Conservation (phyloP, 441 rosid genomes). For the Syzygium syzygioides region DNA sequence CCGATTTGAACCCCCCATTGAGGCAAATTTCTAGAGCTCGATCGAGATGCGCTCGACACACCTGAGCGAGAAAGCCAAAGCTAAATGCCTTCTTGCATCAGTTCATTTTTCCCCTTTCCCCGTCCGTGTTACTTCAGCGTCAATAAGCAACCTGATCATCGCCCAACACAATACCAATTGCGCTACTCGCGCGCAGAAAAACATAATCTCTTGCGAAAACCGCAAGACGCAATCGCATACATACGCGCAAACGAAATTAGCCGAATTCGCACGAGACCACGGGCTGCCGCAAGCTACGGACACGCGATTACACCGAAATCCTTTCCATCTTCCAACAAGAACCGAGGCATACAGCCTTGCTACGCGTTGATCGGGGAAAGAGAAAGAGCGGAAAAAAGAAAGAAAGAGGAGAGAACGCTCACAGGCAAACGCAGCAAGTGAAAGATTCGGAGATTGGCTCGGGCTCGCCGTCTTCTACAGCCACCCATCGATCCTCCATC, state of each 20-base stretch:
- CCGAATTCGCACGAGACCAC: not conserved
- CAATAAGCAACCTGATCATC: not conserved
- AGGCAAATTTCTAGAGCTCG: not conserved
- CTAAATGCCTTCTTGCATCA: not conserved
- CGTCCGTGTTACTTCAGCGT: not conserved
- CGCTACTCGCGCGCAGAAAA: not conserved
- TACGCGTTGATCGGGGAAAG: not conserved
- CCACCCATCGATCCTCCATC: not conserved
- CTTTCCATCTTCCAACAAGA: not conserved
- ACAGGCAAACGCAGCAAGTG: no score
- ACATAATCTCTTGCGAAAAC: not conserved
- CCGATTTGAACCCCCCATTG: not conserved
- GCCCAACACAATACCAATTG: not conserved
- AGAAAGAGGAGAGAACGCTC: no score
- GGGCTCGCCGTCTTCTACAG: not conserved
- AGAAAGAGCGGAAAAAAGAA: no score
- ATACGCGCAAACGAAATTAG: not conserved
- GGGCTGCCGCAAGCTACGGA: not conserved
- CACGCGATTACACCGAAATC: not conserved
- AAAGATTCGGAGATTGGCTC: slow-evolving; percentile 6
- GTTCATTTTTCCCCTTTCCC: not conserved
- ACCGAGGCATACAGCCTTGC: not conserved
- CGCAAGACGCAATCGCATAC: not conserved
- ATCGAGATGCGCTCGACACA: not conserved
- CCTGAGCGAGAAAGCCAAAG: not conserved